Evolutionary conservation across 768 basidiomycete species (phyloP).

Genomic region (Mrakia gelida): DNA sequence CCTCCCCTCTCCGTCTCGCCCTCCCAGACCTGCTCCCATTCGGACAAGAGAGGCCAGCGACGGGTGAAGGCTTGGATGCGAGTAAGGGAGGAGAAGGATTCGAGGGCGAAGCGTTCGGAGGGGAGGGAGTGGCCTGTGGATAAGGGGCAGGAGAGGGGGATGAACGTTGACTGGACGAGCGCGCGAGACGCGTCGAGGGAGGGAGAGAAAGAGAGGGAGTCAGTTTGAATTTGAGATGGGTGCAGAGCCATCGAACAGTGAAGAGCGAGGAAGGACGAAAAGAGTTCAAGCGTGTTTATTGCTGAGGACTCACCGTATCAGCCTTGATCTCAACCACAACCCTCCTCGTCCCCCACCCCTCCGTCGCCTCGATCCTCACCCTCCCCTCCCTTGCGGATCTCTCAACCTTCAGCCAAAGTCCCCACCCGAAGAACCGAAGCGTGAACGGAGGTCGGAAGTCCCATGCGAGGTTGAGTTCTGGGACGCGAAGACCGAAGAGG

Average conservation of each 20-base stretch:
- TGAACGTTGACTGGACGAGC: background rate
- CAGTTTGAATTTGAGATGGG: too few relatives aligned
- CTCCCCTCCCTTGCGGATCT: background rate
- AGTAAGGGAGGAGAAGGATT: background rate
- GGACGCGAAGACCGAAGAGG: slow-evolving; percentile 1
- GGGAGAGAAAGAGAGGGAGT: too few relatives aligned
- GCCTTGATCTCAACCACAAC: background rate
- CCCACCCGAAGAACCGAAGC: background rate
- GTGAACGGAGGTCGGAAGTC: slow-evolving; percentile 12
- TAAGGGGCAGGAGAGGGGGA: slow-evolving; percentile 14
- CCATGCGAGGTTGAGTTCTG: background rate
- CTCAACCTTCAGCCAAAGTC: background rate
- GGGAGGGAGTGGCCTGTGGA: slow-evolving; percentile 1
- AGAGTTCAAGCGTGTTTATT: too few relatives aligned
- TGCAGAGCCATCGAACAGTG: too few relatives aligned
- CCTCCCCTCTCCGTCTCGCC: background rate
- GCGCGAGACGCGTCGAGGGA: too few relatives aligned
- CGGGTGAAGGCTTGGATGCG: background rate
- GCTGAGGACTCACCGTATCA: background rate
- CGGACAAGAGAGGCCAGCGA: background rate
- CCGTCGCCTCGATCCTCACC: background rate
- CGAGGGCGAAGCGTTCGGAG: slow-evolving; percentile 5
- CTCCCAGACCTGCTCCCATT: slow-evolving; percentile 4
- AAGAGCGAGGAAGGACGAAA: background rate
- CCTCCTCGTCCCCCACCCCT: slow-evolving; percentile 1